These are phyloP conservation scores for Sarocladium strictum DNA, from an alignment of 2,329 filamentous ascomycete species.

Conservation along the genomic window DNA sequence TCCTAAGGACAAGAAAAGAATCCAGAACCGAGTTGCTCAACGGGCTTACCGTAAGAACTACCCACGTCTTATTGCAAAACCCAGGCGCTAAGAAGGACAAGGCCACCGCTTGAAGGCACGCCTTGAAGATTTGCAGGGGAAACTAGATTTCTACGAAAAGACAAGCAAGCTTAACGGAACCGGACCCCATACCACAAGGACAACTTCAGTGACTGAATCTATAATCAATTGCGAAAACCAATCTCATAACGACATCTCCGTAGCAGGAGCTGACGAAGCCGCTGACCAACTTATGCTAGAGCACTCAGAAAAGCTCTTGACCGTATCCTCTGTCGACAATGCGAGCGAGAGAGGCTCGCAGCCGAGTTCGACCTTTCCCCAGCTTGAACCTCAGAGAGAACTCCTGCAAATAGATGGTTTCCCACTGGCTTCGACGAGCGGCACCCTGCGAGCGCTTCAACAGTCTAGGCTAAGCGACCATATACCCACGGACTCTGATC, in stretches of 20 bases:
- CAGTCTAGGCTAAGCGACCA: not conserved
- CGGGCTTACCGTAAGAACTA: not conserved
- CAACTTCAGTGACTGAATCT: not conserved
- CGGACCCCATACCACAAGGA: not conserved
- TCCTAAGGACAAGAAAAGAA: not conserved
- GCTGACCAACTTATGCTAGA: not conserved
- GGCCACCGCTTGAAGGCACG: not conserved
- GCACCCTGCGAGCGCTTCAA: not conserved
- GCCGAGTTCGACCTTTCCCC: not conserved
- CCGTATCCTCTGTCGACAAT: not conserved
- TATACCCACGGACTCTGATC: not conserved
- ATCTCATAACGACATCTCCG: not conserved
- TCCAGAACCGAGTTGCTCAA: not conserved
- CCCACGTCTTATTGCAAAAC: not conserved
- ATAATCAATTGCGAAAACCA: not conserved
- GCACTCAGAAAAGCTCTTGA: not conserved
- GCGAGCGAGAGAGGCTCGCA: not conserved
- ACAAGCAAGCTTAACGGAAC: not conserved
- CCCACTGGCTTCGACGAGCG: not conserved
- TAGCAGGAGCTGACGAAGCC: not conserved
- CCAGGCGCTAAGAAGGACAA: not conserved
- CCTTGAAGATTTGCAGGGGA: not conserved
- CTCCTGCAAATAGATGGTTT: not conserved
- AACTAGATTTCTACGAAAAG: not conserved
- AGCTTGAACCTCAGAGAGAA: not conserved